Evolutionary conservation across 2,329 filamentous ascomycete species (phyloP).

Genomic region (Penicillium janthinellum): DNA sequence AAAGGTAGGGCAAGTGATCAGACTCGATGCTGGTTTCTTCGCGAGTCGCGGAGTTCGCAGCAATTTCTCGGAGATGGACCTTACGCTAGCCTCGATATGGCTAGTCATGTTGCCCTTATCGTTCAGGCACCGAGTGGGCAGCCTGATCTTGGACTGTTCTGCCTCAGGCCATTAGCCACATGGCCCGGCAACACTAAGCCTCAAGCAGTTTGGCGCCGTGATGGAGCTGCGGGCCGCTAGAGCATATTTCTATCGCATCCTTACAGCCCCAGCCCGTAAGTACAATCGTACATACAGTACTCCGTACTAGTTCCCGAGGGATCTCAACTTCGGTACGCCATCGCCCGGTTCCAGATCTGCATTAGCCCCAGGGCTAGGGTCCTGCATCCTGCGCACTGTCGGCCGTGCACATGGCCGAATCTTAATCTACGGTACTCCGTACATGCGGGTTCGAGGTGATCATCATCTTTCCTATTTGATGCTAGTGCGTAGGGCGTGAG

Average conservation of each 20-base stretch:
- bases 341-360: conserved; percentile 14
- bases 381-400: conserved; percentile 4
- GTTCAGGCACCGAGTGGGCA: conserved; percentile 2
- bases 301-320: conserved; percentile 18
- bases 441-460: background rate
- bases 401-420: background rate
- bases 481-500: background rate
- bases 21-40: background rate
- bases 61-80: conserved; percentile 17
- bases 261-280: conserved; percentile 4
- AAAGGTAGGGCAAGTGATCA: background rate
- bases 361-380: conserved; percentile 7
- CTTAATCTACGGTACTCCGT: background rate
- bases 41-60: conserved; percentile 13
- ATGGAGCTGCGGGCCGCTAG: conserved; percentile 9
- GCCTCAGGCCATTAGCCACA: conserved; percentile 6
- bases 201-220: conserved; percentile 6
- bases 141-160: background rate
- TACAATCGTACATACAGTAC: background rate
- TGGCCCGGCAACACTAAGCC: conserved; percentile 9
- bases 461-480: background rate
- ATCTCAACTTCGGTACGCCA: conserved; percentile 17
- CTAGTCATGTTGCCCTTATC: conserved; percentile 5
- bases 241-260: conserved; percentile 4
- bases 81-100: conserved; percentile 12